Conservation (phyloP, 768 basidiomycete genomes). For the Tulasnella sp. region DNA sequence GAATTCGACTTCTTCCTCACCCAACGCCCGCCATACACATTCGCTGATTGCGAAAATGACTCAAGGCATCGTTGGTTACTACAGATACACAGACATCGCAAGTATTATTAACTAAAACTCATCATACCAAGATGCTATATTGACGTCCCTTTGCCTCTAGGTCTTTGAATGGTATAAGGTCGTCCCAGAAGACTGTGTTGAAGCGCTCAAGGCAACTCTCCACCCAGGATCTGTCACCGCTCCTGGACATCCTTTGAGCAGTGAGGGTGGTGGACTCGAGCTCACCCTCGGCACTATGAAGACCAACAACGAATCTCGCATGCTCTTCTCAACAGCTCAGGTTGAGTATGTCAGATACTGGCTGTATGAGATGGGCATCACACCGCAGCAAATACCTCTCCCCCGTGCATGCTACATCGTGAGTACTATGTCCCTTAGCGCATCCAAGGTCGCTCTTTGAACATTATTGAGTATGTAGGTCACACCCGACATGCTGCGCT, state of each 20-base stretch:
- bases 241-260: constrained; percentile 57
- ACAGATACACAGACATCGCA: constrained; percentile 62
- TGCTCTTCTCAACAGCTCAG: constrained; percentile 73
- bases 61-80: constrained; percentile 18
- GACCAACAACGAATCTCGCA: constrained; percentile 55
- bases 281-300: constrained; percentile 52
- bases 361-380: constrained; percentile 63
- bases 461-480: neutral
- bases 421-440: no score
- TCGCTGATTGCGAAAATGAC: constrained; percentile 2
- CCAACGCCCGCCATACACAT: neutral
- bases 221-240: constrained; percentile 60
- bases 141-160: neutral
- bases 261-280: constrained; percentile 54
- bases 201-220: constrained; percentile 53
- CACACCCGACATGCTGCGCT: neutral
- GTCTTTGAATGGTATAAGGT: constrained; percentile 27
- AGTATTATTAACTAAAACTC: neutral
- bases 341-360: constrained; percentile 79
- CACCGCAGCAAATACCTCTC: constrained; percentile 50
- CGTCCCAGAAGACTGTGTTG: constrained; percentile 44
- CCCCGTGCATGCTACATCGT: constrained; percentile 65
- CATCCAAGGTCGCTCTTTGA: no score
- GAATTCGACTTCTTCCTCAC: constrained; percentile 1
- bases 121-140: neutral